Conservation (phyloP, 352 stramenopile species). For the Globisporangium nunn region DNA sequence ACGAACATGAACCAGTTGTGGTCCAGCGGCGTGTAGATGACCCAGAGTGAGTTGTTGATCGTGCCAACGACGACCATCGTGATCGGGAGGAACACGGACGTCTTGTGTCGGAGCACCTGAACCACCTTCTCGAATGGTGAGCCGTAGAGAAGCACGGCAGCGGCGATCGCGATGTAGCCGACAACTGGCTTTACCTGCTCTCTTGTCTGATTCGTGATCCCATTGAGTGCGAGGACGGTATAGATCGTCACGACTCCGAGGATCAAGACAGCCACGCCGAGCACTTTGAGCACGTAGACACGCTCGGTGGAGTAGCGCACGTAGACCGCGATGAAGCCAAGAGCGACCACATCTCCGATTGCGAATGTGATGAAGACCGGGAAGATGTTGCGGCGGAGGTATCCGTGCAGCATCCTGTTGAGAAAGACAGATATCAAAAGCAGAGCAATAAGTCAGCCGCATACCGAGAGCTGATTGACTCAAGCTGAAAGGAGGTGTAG, state of each 20-base stretch:
- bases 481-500: too few species aligned
- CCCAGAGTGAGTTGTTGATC: slow-evolving; percentile 49
- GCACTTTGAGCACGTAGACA: slow-evolving; percentile 3
- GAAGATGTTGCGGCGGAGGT: slow-evolving; percentile 20
- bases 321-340: slow-evolving; percentile 33
- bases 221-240: slow-evolving; percentile 5
- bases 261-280: slow-evolving; percentile 6
- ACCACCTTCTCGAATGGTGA: neutral
- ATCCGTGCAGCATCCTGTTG: too few species aligned
- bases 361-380: slow-evolving; percentile 37
- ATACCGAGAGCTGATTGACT: neutral
- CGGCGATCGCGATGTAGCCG: neutral
- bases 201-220: slow-evolving; percentile 18
- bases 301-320: neutral
- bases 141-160: neutral
- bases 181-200: slow-evolving; percentile 18
- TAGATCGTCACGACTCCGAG: slow-evolving; percentile 9
- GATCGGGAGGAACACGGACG: slow-evolving; percentile 15
- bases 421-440: too few species aligned
- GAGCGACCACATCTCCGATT: slow-evolving; percentile 24
- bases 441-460: too few species aligned
- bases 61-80: slow-evolving; percentile 41
- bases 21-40: slow-evolving; percentile 35
- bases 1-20: slow-evolving; percentile 48
- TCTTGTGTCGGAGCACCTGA: neutral